Evolutionary conservation across 2,329 filamentous ascomycete species (phyloP).

Genomic region (Alternaria tenuissima): DNA sequence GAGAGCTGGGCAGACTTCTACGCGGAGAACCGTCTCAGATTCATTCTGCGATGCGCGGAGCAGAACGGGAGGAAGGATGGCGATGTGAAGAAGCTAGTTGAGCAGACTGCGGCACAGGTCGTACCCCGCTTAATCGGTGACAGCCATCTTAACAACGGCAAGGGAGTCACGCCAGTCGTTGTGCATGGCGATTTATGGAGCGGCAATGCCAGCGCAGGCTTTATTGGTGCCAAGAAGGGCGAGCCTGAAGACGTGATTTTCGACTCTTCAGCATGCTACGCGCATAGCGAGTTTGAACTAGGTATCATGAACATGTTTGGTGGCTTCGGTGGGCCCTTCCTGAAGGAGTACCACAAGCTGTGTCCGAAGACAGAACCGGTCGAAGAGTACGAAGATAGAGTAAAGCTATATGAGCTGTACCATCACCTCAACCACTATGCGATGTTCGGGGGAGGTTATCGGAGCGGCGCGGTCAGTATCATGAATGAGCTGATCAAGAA

Average conservation of each 20-base stretch:
- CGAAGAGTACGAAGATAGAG: slow-evolving; percentile 84
- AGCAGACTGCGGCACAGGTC: slow-evolving; percentile 68
- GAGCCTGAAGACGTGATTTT: slow-evolving; percentile 84
- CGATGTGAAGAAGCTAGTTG: slow-evolving; percentile 70
- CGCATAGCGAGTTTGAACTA: slow-evolving; percentile 87
- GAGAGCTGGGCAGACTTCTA: slow-evolving; percentile 87
- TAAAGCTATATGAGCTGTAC: slow-evolving; percentile 85
- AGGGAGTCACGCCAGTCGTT: slow-evolving; percentile 76
- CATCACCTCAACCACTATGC: slow-evolving; percentile 91
- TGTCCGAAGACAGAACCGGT: slow-evolving; percentile 82
- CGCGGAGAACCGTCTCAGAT: slow-evolving; percentile 74
- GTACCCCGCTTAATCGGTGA: slow-evolving; percentile 81
- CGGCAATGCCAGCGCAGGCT: slow-evolving; percentile 77
- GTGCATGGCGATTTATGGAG: slow-evolving; percentile 95
- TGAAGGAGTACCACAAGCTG: slow-evolving; percentile 77
- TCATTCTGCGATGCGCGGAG: slow-evolving; percentile 67
- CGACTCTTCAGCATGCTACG: slow-evolving; percentile 83
- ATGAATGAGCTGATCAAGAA: slow-evolving; percentile 78
- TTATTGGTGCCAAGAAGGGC: slow-evolving; percentile 61
- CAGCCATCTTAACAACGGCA: slow-evolving; percentile 66
- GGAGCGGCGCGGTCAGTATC: slow-evolving; percentile 76
- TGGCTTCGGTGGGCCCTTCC: slow-evolving; percentile 76
- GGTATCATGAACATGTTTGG: slow-evolving; percentile 98
- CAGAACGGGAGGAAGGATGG: slow-evolving; percentile 70
- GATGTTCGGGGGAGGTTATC: slow-evolving; percentile 83